Evolutionary conservation across 2,329 filamentous ascomycete genomes (phyloP).

Genomic region (Penicillium sp.): DNA sequence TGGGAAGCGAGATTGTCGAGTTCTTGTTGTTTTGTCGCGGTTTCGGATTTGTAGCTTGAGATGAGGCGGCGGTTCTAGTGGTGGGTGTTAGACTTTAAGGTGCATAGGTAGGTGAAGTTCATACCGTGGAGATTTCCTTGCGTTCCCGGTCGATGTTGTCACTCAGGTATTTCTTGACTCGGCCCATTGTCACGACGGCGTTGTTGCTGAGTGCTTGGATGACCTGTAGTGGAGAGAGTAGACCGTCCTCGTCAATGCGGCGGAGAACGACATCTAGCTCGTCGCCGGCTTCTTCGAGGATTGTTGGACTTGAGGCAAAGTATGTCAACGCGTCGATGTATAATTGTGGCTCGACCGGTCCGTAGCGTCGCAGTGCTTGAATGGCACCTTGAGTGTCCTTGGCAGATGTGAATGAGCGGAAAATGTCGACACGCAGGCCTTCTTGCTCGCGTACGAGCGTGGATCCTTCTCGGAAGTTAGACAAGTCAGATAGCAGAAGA

Average conservation of each 20-base stretch:
- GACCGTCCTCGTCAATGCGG: slow-evolving; percentile 80
- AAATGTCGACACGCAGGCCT: slow-evolving; percentile 87
- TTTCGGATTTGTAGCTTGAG: slow-evolving; percentile 76
- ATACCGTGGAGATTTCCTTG: slow-evolving; percentile 66
- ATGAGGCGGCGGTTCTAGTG: slow-evolving; percentile 69
- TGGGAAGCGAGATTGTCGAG: slow-evolving; percentile 70
- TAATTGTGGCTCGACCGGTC: slow-evolving; percentile 79
- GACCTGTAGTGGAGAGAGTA: slow-evolving; percentile 94
- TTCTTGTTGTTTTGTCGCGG: slow-evolving; percentile 70
- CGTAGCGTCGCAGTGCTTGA: slow-evolving; percentile 84
- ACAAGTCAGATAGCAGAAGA: slow-evolving; percentile 82
- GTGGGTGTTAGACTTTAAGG: slow-evolving; percentile 29
- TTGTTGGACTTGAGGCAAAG: slow-evolving; percentile 74
- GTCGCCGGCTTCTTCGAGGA: slow-evolving; percentile 79
- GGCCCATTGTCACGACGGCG: slow-evolving; percentile 89
- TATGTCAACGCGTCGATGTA: slow-evolving; percentile 91
- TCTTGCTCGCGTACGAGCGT: slow-evolving; percentile 91
- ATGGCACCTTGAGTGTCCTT: slow-evolving; percentile 89
- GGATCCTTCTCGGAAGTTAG: slow-evolving; percentile 82
- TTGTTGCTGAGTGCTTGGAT: slow-evolving; percentile 81
- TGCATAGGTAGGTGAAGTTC: slow-evolving; percentile 12
- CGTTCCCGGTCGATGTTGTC: slow-evolving; percentile 84
- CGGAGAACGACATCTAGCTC: slow-evolving; percentile 74
- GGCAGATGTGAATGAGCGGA: slow-evolving; percentile 88
- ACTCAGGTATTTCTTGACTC: slow-evolving; percentile 88